Conservation (phyloP, 176 grass and related monocot species). For the Hyparrhenia diplandra region DNA sequence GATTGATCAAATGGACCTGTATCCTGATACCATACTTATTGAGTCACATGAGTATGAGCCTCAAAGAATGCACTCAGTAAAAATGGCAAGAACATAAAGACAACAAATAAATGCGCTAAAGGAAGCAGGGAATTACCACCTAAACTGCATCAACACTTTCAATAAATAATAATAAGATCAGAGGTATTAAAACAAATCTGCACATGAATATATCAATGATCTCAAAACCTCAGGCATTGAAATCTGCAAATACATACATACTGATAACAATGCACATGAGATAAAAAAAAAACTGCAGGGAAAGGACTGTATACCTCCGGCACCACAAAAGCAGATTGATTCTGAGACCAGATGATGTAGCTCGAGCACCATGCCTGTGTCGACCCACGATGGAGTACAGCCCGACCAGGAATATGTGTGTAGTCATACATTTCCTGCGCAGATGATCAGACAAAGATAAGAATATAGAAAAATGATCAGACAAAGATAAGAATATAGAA, state of each 20-base stretch:
- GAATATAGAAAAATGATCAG: background rate
- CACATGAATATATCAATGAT: background rate
- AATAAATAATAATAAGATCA: background rate
- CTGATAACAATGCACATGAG: too few species aligned
- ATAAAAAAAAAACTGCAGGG: constrained; percentile 5
- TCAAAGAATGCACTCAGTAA: background rate
- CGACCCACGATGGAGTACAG: constrained; percentile 80
- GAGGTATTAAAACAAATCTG: background rate
- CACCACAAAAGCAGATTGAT: constrained; percentile 98
- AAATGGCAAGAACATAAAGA: background rate
- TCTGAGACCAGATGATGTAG: constrained; percentile 80
- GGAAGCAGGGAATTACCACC: background rate
- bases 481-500: background rate
- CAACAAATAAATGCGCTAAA: background rate
- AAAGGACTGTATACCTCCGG: constrained; percentile 61
- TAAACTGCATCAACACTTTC: background rate
- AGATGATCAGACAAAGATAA: constrained; percentile 7
- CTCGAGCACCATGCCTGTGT: constrained; percentile 85
- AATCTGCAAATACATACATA: constrained; percentile 4
- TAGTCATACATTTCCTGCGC: constrained; percentile 92
- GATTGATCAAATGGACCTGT: background rate
- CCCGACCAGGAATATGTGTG: constrained; percentile 74
- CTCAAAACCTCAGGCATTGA: background rate
- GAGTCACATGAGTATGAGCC: background rate
- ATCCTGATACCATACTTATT: background rate